phyloP scores from a whole-genome alignment of 1,284 basidiomycete genomes.

The Ustilago loliicola region DNA sequence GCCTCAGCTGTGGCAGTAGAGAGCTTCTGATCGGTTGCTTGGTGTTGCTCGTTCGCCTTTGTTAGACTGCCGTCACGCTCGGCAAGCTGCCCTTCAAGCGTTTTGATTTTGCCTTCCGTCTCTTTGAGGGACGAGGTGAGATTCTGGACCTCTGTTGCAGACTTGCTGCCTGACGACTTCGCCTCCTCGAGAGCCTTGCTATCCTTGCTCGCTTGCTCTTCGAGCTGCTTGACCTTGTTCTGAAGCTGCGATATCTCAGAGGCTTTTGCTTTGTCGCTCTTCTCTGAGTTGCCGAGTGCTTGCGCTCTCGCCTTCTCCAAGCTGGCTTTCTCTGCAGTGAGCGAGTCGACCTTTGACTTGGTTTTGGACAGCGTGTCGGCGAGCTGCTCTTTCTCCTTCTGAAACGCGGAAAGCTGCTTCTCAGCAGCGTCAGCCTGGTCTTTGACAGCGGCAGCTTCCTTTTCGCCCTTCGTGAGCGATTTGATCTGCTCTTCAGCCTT shows the following conservation, averaged over 20 bases:
- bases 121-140: conserved; percentile 28
- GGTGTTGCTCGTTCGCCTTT: conserved; percentile 18
- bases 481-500: conserved; percentile 19
- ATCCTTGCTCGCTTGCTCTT: conserved; percentile 20
- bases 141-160: conserved; percentile 16
- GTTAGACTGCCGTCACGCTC: conserved; percentile 26
- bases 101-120: conserved; percentile 18
- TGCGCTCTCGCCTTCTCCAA: conserved; percentile 32
- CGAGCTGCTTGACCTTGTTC: conserved; percentile 35
- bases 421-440: conserved; percentile 26
- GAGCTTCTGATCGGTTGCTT: conserved; percentile 18
- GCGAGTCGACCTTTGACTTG: conserved; percentile 30
- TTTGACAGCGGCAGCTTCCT: conserved; percentile 19
- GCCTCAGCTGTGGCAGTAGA: conserved; percentile 13
- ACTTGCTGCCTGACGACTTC: conserved; percentile 27
- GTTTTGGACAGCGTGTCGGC: conserved; percentile 26
- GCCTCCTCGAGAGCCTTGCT: conserved; percentile 22
- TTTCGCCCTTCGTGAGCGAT: conserved; percentile 28
- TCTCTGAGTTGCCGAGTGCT: conserved; percentile 17
- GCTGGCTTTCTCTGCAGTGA: conserved; percentile 29
- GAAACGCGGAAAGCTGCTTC: conserved; percentile 26
- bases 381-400: conserved; percentile 42
- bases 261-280: conserved; percentile 24
- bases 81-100: conserved; percentile 18
- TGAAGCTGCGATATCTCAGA: conserved; percentile 30